phyloP scores from a whole-genome alignment of 257 asterid species.

The Ballota nigra region DNA sequence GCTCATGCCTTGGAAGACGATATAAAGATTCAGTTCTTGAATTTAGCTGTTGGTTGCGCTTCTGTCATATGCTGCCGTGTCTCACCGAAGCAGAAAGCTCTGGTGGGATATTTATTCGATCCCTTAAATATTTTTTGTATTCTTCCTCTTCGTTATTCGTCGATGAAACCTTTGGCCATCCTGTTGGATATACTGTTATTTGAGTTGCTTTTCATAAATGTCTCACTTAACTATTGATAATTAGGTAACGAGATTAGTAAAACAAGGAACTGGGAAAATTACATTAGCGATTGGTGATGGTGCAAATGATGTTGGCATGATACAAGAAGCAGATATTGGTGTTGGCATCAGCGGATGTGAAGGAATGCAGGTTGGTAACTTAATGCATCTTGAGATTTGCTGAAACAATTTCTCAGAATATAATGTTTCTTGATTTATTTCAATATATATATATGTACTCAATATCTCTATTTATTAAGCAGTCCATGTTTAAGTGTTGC shows the following conservation, averaged over 20 bases:
- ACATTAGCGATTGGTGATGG: slow-evolving; percentile 99
- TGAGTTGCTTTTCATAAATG: not conserved
- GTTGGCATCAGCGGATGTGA: slow-evolving; percentile 99
- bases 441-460: not conserved
- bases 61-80: slow-evolving; percentile 99
- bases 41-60: slow-evolving; percentile 85
- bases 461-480: not conserved
- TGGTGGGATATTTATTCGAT: slow-evolving; percentile 50
- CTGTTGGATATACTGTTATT: slow-evolving; percentile 12
- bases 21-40: slow-evolving; percentile 75
- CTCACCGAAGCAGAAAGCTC: slow-evolving; percentile 97
- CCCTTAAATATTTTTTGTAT: not conserved
- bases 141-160: slow-evolving; percentile 14
- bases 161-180: slow-evolving; percentile 13
- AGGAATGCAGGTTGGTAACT: slow-evolving; percentile 95
- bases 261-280: slow-evolving; percentile 95
- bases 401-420: not conserved
- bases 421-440: not conserved
- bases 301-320: slow-evolving; percentile 99
- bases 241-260: slow-evolving; percentile 92
- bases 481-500: not conserved
- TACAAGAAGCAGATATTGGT: slow-evolving; percentile 99
- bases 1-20: slow-evolving; percentile 81
- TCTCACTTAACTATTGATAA: slow-evolving; percentile 23
- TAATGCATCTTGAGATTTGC: not conserved